These are phyloP conservation scores for Cytospora mali DNA, from an alignment of 2,329 filamentous ascomycete genomes.

Conservation along the genomic window DNA sequence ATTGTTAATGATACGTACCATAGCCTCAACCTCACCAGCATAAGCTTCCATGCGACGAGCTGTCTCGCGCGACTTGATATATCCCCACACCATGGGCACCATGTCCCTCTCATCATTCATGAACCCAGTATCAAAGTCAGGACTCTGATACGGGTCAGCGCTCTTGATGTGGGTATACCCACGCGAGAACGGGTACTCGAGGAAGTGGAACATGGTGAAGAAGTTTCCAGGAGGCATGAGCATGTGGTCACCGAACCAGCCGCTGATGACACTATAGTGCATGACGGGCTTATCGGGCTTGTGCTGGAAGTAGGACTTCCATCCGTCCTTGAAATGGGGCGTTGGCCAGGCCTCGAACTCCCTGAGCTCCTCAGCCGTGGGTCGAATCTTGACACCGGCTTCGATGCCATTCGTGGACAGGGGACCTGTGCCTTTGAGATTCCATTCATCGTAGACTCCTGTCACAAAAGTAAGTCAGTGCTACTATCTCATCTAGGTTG, in stretches of 20 bases:
- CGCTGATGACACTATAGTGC: conserved; percentile 79
- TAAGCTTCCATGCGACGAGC: conserved; percentile 78
- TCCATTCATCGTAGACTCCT: conserved; percentile 76
- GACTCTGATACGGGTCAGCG: conserved; percentile 71
- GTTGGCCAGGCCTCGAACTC: conserved; percentile 74
- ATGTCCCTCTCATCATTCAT: conserved; percentile 87
- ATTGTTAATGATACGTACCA: conserved; percentile 41
- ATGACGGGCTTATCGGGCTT: conserved; percentile 86
- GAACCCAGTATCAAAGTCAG: conserved; percentile 80
- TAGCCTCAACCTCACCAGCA: conserved; percentile 69
- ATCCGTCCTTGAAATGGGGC: conserved; percentile 72
- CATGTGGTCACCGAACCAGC: conserved; percentile 65
- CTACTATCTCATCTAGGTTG: neutral
- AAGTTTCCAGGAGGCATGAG: conserved; percentile 73
- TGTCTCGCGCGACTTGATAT: conserved; percentile 81
- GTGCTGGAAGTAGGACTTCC: conserved; percentile 81
- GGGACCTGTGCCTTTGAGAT: conserved; percentile 76
- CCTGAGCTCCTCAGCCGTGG: conserved; percentile 67
- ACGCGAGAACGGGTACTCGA: conserved; percentile 76
- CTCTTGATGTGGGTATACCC: conserved; percentile 71
- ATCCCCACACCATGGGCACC: conserved; percentile 83
- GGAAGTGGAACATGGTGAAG: conserved; percentile 83
- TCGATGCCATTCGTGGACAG: conserved; percentile 80
- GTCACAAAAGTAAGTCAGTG: conserved; percentile 13
- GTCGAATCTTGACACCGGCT: conserved; percentile 76